Conservation (phyloP, 2,329 filamentous ascomycete genomes). For the Calonectria henricotiae region DNA sequence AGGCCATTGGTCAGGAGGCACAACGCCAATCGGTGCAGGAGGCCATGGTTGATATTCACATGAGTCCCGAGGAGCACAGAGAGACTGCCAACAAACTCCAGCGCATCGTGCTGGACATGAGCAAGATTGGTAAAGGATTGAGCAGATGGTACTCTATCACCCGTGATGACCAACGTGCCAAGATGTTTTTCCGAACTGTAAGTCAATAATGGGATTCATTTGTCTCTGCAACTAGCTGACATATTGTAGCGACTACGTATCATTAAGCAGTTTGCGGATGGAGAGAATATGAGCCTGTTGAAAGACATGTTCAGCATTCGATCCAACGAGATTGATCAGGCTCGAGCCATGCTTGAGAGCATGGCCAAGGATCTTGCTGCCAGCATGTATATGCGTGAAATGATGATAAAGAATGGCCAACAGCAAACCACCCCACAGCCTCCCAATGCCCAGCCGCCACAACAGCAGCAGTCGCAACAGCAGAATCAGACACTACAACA, state of each 20-base stretch:
- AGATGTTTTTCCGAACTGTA: slow-evolving; percentile 70
- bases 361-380: slow-evolving; percentile 68
- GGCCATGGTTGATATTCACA: slow-evolving; percentile 63
- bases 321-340: slow-evolving; percentile 68
- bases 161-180: slow-evolving; percentile 67
- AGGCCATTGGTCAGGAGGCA: slow-evolving; percentile 61
- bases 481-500: slow-evolving; percentile 53
- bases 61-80: slow-evolving; percentile 63
- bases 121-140: slow-evolving; percentile 64
- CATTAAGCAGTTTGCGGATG: slow-evolving; percentile 69
- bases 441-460: slow-evolving; percentile 55
- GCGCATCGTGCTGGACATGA: slow-evolving; percentile 62
- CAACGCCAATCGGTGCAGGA: slow-evolving; percentile 60
- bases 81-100: slow-evolving; percentile 65
- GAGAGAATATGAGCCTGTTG: slow-evolving; percentile 63
- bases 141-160: slow-evolving; percentile 67
- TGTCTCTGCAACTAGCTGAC: slow-evolving; percentile 54
- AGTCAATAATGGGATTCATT: slow-evolving; percentile 50
- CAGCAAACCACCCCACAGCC: slow-evolving; percentile 52
- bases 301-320: slow-evolving; percentile 69
- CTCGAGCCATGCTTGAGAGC: slow-evolving; percentile 65
- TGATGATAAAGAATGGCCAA: slow-evolving; percentile 53
- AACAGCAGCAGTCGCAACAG: slow-evolving; percentile 55
- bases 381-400: slow-evolving; percentile 52
- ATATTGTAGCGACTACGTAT: slow-evolving; percentile 67